These are phyloP conservation scores for Nicotiana tomentosiformis DNA, from an alignment of 257 asterid genomes.

Conservation along the genomic window DNA sequence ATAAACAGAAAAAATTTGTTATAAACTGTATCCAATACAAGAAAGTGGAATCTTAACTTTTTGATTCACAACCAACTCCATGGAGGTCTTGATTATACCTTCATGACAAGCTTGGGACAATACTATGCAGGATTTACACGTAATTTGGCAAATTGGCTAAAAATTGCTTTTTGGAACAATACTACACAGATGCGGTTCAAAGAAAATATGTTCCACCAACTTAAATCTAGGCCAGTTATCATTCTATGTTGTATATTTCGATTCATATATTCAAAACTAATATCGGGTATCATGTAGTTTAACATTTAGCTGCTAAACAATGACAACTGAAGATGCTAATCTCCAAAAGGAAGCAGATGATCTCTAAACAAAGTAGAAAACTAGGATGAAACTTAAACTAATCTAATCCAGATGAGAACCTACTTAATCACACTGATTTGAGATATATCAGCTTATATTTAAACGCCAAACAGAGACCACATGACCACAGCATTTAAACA, in stretches of 20 bases:
- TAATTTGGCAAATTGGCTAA: background rate
- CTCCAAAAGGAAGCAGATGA: background rate
- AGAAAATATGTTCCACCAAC: background rate
- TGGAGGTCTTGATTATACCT: background rate
- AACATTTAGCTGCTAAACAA: background rate
- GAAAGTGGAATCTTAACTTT: background rate
- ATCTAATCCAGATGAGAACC: constrained; percentile 6
- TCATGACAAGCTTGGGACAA: background rate
- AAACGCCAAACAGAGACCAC: background rate
- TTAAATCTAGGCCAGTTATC: background rate
- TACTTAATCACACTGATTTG: background rate
- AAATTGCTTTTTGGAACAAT: background rate
- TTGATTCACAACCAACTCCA: background rate
- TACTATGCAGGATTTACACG: background rate
- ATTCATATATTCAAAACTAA: background rate
- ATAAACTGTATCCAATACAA: background rate
- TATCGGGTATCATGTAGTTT: background rate
- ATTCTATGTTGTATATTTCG: background rate
- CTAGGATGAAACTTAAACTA: background rate
- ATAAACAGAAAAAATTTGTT: background rate
- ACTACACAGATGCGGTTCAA: background rate
- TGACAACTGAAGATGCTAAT: background rate
- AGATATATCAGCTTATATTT: background rate
- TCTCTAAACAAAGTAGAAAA: background rate
- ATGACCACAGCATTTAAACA: background rate